Percentiles rank a stretch among this genome's conserved stretches.
Evolutionary conservation across 768 basidiomycete species (phyloP).

Genomic region (Dioszegia crocea): DNA sequence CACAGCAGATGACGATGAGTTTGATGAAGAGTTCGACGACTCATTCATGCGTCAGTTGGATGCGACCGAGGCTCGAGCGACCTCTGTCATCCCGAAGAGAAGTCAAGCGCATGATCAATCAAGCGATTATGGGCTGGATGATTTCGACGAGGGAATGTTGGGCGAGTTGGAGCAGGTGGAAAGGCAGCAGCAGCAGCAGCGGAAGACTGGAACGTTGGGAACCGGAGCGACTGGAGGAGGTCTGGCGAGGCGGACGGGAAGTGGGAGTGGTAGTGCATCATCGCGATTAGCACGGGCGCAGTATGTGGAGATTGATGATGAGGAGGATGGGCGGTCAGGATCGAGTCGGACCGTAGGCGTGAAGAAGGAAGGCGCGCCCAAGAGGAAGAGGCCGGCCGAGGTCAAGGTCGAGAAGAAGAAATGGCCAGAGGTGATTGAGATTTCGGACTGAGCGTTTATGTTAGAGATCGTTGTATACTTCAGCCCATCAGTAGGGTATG

Average conservation of each 20-base stretch:
- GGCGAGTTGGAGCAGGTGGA: conserved; percentile 6
- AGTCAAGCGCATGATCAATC: neutral
- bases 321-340: neutral
- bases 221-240: neutral
- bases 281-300: neutral
- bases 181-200: neutral
- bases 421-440: conserved; percentile 11
- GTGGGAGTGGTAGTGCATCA: neutral
- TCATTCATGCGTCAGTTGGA: conserved; percentile 16
- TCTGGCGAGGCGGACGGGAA: neutral
- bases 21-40: conserved; percentile 20
- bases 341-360: neutral
- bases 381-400: neutral
- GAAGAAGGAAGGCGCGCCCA: neutral
- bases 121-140: conserved; percentile 8
- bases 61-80: conserved; percentile 9
- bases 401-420: conserved; percentile 11
- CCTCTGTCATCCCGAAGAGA: neutral
- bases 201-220: too few relatives aligned
- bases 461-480: neutral
- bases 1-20: conserved; percentile 10
- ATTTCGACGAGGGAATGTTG: conserved; percentile 2
- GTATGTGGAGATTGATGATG: neutral
- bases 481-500: too few relatives aligned
- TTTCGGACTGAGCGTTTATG: conserved; percentile 7